These are phyloP conservation scores for Parastagonospora avenae DNA, from an alignment of 2,329 filamentous ascomycete genomes.

Conservation along the genomic window DNA sequence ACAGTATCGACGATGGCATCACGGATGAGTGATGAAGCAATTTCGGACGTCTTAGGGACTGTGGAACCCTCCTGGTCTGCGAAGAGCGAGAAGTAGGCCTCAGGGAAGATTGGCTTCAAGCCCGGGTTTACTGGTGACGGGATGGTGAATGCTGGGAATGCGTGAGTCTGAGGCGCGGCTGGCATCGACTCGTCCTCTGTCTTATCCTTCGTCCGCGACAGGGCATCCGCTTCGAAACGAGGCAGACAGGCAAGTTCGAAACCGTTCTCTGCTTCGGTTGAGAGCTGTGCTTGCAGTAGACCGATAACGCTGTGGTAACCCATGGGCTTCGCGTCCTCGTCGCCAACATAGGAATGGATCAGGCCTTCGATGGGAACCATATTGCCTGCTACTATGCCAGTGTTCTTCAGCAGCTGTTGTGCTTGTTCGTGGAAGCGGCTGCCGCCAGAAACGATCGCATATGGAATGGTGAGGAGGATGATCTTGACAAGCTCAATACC, in stretches of 20 bases:
- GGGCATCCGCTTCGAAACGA: conserved; percentile 54
- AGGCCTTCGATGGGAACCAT: conserved; percentile 82
- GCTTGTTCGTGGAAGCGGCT: conserved; percentile 66
- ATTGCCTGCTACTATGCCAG: conserved; percentile 89
- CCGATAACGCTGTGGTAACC: conserved; percentile 74
- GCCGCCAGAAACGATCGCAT: conserved; percentile 63
- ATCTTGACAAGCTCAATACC: conserved; percentile 92
- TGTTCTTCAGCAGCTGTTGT: conserved; percentile 83
- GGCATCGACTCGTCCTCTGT: conserved; percentile 55
- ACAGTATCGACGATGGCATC: conserved; percentile 91
- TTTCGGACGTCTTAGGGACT: conserved; percentile 75
- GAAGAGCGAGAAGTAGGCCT: conserved; percentile 94
- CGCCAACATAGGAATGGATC: conserved; percentile 80
- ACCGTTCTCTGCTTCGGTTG: conserved; percentile 71
- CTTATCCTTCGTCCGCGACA: conserved; percentile 63
- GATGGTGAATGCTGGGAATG: conserved; percentile 75
- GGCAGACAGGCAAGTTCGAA: conserved; percentile 75
- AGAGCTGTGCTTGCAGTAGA: conserved; percentile 84
- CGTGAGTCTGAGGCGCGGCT: conserved; percentile 66
- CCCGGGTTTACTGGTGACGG: conserved; percentile 78
- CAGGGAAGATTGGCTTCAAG: conserved; percentile 79
- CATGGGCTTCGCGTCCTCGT: conserved; percentile 66
- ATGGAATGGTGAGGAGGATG: conserved; percentile 92
- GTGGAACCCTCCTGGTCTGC: conserved; percentile 84
- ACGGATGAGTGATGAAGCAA: conserved; percentile 81